phyloP scores from a whole-genome alignment of 1,139 yeast species.

The Nakaseomyces delphensis region DNA sequence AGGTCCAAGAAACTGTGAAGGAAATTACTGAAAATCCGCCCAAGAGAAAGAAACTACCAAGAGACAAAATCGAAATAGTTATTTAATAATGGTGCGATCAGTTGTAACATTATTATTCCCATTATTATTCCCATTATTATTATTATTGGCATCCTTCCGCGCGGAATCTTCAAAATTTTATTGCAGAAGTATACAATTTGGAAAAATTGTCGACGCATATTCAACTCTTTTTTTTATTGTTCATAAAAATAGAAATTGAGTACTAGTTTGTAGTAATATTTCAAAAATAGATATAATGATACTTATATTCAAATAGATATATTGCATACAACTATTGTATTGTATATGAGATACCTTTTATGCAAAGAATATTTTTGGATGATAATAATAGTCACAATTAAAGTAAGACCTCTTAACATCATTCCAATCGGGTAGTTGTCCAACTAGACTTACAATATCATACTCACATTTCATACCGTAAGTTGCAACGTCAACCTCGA shows the following conservation, averaged over 20 bases:
- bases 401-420: conserved; percentile 31
- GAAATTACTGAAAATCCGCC: conserved; percentile 12
- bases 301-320: too few species aligned
- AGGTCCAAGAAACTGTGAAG: conserved; percentile 15
- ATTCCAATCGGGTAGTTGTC: conserved; percentile 28
- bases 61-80: not conserved
- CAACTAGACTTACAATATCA: conserved; percentile 39
- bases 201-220: too few species aligned
- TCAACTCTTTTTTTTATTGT: too few species aligned
- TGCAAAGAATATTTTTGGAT: conserved; percentile 28
- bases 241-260: not conserved
- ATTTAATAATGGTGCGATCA: not conserved
- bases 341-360: conserved; percentile 6
- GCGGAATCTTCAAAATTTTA: too few species aligned
- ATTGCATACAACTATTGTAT: not conserved
- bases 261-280: too few species aligned
- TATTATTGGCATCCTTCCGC: too few species aligned
- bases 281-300: too few species aligned
- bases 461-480: conserved; percentile 64
- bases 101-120: not conserved
- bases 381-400: conserved; percentile 30
- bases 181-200: too few species aligned
- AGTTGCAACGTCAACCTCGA: conserved; percentile 66
- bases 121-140: too few species aligned
- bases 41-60: conserved; percentile 9